phyloP scores from a whole-genome alignment of 371 early-diverging fungal genomes.

The Lichtheimia corymbifera region DNA sequence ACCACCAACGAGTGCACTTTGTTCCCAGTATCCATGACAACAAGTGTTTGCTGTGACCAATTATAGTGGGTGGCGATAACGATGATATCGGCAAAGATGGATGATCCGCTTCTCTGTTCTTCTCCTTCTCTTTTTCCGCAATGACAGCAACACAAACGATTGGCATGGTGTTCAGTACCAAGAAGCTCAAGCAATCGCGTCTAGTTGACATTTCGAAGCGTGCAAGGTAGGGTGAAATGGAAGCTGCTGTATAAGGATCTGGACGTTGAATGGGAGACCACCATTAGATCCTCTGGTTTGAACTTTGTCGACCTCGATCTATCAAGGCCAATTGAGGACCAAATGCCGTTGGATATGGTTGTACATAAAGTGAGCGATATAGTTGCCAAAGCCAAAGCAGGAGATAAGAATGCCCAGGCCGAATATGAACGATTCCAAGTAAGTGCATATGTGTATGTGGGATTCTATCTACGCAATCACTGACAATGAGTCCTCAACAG shows the following conservation, averaged over 20 bases:
- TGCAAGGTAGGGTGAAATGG: conserved; percentile 28
- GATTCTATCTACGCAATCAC: neutral
- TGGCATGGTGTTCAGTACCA: conserved; percentile 40
- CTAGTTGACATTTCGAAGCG: conserved; percentile 41
- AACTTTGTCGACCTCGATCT: conserved; percentile 42
- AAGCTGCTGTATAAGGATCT: too few species aligned
- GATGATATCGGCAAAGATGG: too few species aligned
- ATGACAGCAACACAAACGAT: conserved; percentile 28
- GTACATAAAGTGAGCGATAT: conserved; percentile 55
- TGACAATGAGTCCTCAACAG: conserved; percentile 12
- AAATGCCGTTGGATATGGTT: conserved; percentile 40
- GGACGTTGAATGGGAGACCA: too few species aligned
- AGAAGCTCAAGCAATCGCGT: conserved; percentile 43
- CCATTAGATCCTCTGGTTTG: conserved; percentile 31
- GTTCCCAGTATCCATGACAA: too few species aligned
- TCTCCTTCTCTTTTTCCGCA: neutral
- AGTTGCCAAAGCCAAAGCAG: conserved; percentile 30
- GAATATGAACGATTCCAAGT: conserved; percentile 38
- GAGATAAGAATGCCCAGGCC: conserved; percentile 25
- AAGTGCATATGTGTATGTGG: neutral
- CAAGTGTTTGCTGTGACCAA: too few species aligned
- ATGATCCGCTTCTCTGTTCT: too few species aligned
- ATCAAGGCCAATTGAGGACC: conserved; percentile 32
- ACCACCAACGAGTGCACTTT: too few species aligned
- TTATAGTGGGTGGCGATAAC: too few species aligned